Evolutionary conservation across 306 rosid genomes (phyloP).

Genomic region (Trifolium subterraneum): DNA sequence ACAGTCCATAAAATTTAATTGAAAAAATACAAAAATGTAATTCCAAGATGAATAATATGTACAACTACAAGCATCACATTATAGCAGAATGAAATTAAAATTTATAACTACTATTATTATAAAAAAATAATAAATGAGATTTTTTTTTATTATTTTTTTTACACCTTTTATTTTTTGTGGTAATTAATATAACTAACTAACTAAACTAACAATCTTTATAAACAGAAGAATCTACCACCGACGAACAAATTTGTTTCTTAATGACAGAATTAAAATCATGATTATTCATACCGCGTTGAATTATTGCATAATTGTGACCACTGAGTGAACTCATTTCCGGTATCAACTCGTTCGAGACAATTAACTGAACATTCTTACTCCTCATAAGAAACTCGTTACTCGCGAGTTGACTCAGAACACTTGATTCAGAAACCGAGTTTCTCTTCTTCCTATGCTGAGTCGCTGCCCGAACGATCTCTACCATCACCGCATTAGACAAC

Average conservation of each 20-base stretch:
- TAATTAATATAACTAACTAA: constrained; percentile 7
- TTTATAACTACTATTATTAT: neutral
- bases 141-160: neutral
- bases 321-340: constrained; percentile 61
- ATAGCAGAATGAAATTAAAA: neutral
- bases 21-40: constrained; percentile 47
- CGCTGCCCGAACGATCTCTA: constrained; percentile 67
- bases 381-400: constrained; percentile 50
- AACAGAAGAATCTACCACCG: constrained; percentile 71
- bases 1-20: neutral
- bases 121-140: constrained; percentile 33
- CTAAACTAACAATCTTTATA: constrained; percentile 69
- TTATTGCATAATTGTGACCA: constrained; percentile 41
- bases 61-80: constrained; percentile 50
- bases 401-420: constrained; percentile 66
- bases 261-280: constrained; percentile 55
- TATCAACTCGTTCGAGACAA: constrained; percentile 51
- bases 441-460: constrained; percentile 61
- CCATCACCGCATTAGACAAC: constrained; percentile 53
- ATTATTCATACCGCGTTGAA: constrained; percentile 58
- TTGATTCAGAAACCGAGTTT: constrained; percentile 61
- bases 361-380: constrained; percentile 49
- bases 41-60: constrained; percentile 55
- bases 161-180: constrained; percentile 4
- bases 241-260: constrained; percentile 64